Evolutionary conservation across 2,329 filamentous ascomycete species (phyloP).

Genomic region (Thermochaetoides dissita): DNA sequence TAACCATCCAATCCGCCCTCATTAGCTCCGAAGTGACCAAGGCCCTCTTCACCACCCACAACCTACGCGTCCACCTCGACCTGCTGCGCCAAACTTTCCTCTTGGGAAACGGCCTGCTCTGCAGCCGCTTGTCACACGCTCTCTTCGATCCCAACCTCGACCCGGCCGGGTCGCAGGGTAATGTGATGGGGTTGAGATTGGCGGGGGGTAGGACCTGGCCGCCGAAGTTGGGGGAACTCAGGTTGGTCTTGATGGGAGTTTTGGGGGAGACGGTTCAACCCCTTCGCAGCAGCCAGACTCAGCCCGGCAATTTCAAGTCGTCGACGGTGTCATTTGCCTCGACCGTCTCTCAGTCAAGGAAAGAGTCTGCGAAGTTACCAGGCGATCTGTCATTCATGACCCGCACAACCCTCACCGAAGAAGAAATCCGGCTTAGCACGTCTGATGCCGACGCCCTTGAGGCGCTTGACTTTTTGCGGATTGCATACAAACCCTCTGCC

Average conservation of each 20-base stretch:
- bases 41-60: constrained; percentile 62
- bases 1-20: constrained; percentile 59
- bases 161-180: constrained; percentile 54
- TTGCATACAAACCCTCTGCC: constrained; percentile 68
- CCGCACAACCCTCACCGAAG: constrained; percentile 38
- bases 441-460: constrained; percentile 64
- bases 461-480: constrained; percentile 80
- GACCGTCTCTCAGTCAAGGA: background rate
- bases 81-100: constrained; percentile 72
- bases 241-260: constrained; percentile 75
- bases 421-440: constrained; percentile 45
- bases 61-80: constrained; percentile 56
- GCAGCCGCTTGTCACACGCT: constrained; percentile 63
- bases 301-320: no score
- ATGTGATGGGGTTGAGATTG: constrained; percentile 65
- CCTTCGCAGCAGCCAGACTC: no score
- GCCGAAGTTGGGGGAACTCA: constrained; percentile 84
- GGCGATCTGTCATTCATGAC: constrained; percentile 67
- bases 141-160: constrained; percentile 75
- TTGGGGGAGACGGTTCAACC: constrained; percentile 41
- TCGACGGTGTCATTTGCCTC: no score
- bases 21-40: constrained; percentile 63
- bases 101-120: constrained; percentile 72
- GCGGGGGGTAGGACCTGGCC: constrained; percentile 79
- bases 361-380: constrained; percentile 30